These are phyloP conservation scores for Fusarium aywerte DNA, from an alignment of 2,329 filamentous ascomycete species.

Conservation along the genomic window DNA sequence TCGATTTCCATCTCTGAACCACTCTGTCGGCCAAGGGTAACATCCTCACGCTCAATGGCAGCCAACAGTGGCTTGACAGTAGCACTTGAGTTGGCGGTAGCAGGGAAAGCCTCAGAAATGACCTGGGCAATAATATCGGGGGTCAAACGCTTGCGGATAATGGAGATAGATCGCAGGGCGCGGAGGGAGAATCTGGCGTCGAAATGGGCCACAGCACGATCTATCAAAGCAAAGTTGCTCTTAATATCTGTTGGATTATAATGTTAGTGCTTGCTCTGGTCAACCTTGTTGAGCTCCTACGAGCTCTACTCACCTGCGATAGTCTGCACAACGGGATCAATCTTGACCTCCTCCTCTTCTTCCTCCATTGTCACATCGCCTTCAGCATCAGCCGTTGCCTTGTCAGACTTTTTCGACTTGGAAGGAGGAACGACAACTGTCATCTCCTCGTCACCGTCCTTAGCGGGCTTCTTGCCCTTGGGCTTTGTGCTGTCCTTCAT, in stretches of 20 bases:
- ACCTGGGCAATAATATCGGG: conserved; percentile 83
- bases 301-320: conserved; percentile 63
- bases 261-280: conserved; percentile 36
- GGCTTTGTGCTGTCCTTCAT: conserved; percentile 76
- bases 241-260: conserved; percentile 79
- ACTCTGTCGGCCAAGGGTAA: conserved; percentile 68
- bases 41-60: conserved; percentile 74
- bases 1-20: conserved; percentile 80
- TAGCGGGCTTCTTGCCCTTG: conserved; percentile 71
- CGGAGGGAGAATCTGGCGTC: conserved; percentile 95
- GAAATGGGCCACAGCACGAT: conserved; percentile 91
- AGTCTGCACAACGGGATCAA: conserved; percentile 70
- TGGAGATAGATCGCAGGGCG: conserved; percentile 93
- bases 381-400: conserved; percentile 69
- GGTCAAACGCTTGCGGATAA: conserved; percentile 89
- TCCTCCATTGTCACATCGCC: conserved; percentile 78
- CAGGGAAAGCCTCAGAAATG: conserved; percentile 82
- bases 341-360: conserved; percentile 64
- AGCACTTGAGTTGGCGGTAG: conserved; percentile 67
- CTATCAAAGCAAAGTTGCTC: conserved; percentile 89
- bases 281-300: background rate
- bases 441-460: conserved; percentile 82
- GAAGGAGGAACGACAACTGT: conserved; percentile 81
- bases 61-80: conserved; percentile 76
- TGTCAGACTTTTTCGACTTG: conserved; percentile 70